Evolutionary conservation across 2,329 filamentous ascomycete species (phyloP), one percentile per base, ranked within the genome.

Genomic region (Microcera coccophila): DNA sequence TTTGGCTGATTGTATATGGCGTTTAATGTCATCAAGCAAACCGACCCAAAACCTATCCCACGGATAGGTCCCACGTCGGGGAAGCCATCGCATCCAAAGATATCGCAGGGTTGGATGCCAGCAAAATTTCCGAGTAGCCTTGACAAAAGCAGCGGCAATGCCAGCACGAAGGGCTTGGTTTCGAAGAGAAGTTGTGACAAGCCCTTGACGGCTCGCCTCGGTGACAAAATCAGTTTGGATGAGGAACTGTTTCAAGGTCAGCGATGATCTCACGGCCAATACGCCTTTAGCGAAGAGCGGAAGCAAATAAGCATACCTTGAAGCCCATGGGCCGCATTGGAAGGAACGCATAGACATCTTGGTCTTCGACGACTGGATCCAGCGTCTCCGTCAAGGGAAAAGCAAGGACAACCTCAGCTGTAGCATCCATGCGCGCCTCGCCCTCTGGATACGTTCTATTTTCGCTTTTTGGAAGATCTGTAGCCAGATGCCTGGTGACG

Each of bases 181-280:
- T 14, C 72, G 50, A 1, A 22, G 36, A 0, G 71, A 73, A 3
- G 55, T 58, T 0, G 47, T 46, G 1, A 66, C 53, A 4, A 75
- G 60, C 36, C 70, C 68, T 47, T 76, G 59, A 1, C 74, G 60
- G 46, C 59, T 72, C 3, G 69, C 72, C 14, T 66, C 53, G 0
- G 68, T 74, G 29, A 71, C 69, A 41, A 76, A 77, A 46, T 77
- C 73, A 5, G 69, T 62, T 8, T 77, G 73, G 10, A 78, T 70
- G 2, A 76, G 51, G 33, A 77, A 76, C 59, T 69, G 8, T 12
- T n/a, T n/a, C n/a, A n/a, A n/a, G n/a, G n/a, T n/a, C n/a, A n/a
- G n/a, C n/a, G n/a, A n/a, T n/a, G n/a, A 15, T 15, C 15, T 32
- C 8, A 32, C 29, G 5, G n/a, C n/a, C n/a, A n/a, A n/a, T n/a